Evolutionary conservation across 83 land plant species (phyloP).

Genomic region (Isoetes engelmannii): DNA sequence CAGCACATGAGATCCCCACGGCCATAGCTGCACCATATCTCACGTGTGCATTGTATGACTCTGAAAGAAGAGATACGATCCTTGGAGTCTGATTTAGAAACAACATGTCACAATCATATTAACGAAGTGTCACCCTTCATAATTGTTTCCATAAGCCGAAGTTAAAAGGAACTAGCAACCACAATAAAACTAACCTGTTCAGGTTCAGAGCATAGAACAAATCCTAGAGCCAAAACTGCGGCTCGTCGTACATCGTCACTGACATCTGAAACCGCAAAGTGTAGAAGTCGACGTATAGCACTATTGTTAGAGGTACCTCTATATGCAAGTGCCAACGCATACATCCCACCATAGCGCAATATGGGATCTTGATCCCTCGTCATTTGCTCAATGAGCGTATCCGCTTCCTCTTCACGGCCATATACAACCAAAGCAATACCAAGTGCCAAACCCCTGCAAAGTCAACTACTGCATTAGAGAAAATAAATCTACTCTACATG

Average conservation of each 20-base stretch:
- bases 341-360: constrained; percentile 98
- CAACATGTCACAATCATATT: neutral
- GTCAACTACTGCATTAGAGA: neutral
- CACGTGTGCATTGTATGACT: constrained; percentile 96
- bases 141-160: too few relatives aligned
- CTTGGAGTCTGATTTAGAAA: constrained; percentile 69
- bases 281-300: constrained; percentile 91
- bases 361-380: constrained; percentile 97
- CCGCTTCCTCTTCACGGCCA: constrained; percentile 97
- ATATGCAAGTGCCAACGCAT: constrained; percentile 92
- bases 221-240: constrained; percentile 93
- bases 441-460: constrained; percentile 69
- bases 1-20: constrained; percentile 97
- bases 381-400: constrained; percentile 94
- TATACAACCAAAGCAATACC: constrained; percentile 94
- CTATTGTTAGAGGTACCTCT: constrained; percentile 94
- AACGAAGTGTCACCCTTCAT: too few relatives aligned
- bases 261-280: constrained; percentile 99
- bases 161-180: too few relatives aligned
- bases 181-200: constrained; percentile 53
- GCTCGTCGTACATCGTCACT: constrained; percentile 98
- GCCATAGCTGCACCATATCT: constrained; percentile 96
- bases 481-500: neutral
- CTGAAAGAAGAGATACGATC: constrained; percentile 86
- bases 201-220: constrained; percentile 95